Conservation (phyloP, 2,329 filamentous ascomycete genomes). For the Thielaviopsis cerberus region DNA sequence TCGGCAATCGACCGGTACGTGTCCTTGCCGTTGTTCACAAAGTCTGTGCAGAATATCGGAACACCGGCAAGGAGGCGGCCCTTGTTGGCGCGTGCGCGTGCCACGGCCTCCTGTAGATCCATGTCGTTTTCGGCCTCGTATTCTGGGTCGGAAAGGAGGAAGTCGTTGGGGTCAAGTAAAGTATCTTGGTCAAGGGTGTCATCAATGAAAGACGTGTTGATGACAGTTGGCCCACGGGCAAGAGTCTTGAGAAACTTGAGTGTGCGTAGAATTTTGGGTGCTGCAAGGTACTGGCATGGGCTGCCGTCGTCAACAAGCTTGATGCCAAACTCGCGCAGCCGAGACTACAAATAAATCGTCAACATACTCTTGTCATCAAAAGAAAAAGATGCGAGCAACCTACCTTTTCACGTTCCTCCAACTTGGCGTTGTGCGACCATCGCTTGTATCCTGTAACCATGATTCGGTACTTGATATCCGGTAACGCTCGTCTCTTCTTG, state of each 20-base stretch:
- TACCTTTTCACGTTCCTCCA: slow-evolving; percentile 67
- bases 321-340: slow-evolving; percentile 68
- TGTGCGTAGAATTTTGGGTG: slow-evolving; percentile 71
- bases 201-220: slow-evolving; percentile 64
- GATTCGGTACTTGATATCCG: slow-evolving; percentile 43
- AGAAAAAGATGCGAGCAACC: slow-evolving; percentile 19
- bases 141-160: slow-evolving; percentile 49
- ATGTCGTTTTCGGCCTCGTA: slow-evolving; percentile 56
- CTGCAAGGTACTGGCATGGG: slow-evolving; percentile 69
- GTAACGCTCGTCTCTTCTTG: slow-evolving; percentile 21
- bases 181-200: slow-evolving; percentile 51
- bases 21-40: slow-evolving; percentile 62
- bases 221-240: slow-evolving; percentile 58
- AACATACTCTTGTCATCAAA: slow-evolving; percentile 6
- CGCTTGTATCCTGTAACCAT: slow-evolving; percentile 68
- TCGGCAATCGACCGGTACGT: slow-evolving; percentile 74
- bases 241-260: slow-evolving; percentile 84
- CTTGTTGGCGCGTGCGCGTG: slow-evolving; percentile 55
- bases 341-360: slow-evolving; percentile 36
- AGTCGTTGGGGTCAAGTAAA: slow-evolving; percentile 45
- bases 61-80: slow-evolving; percentile 57
- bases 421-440: slow-evolving; percentile 56
- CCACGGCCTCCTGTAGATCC: slow-evolving; percentile 47
- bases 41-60: slow-evolving; percentile 67
- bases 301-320: slow-evolving; percentile 57